Evolutionary conservation across 2,329 filamentous ascomycete genomes (phyloP), one percentile per base, ranked within the genome.

Genomic region (Bipolaris victoriae): DNA sequence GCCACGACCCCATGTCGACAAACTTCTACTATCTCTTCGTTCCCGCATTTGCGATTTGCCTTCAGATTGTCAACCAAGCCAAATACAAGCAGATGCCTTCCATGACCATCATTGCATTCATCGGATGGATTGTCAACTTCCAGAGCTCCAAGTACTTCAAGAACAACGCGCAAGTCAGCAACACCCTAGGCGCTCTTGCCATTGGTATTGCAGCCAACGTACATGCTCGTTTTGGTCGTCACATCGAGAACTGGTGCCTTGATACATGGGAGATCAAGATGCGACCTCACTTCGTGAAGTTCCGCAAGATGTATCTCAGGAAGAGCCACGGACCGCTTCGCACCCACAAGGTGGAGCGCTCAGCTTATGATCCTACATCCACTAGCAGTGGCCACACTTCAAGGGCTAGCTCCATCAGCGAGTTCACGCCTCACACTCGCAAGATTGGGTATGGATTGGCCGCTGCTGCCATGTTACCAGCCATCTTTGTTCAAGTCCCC

Each of bases 391-490:
- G 56, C 1, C 62, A 62, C 15, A 59, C 55, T n/a, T 69, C 65
- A 9, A 54, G 62, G n/a, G 60, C 67, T 7, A 65, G 60, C 52
- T 68, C 68, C 6, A 55, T 69, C 41, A 64, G 61, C 53, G 66
- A 68, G 16, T 70, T 69, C 31, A 66, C 70, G 5, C 72, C 75
- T 1, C 65, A 69, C 29, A 61, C 62, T 0, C 74, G 75, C 22
- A 76, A 76, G 37, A 75, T 77, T 5, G 87, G 89, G 11, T 92
- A 93, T 72, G 90, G 90, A 1, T 84, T 96, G 2, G 92, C 92
- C 0, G 92, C 92, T 0, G 91, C 91, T 0, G 89, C 90, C 1
- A 91, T 97, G 82, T 79, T 97, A 9, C 92, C 92, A 0, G 92
- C 90, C 5, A 96, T 97, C 62, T 96, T 96, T 61, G 84, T 87